Base-by-base conservation (phyloP, 1,284 basidiomycete species). In the Apiotrichum domesticum region DNA sequence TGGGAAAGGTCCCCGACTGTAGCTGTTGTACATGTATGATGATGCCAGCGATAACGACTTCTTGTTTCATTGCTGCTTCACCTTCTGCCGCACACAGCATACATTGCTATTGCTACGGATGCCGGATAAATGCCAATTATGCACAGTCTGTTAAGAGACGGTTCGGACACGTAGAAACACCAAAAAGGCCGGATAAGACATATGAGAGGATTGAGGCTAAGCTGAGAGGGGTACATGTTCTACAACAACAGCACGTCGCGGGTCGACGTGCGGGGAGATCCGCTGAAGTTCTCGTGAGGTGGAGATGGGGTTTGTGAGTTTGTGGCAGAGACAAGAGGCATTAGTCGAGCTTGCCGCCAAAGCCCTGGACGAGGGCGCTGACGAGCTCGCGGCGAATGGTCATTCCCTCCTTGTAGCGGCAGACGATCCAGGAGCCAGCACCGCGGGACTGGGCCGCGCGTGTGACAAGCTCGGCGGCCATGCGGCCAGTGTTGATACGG, bases 391-490 rank as follows among this genome's bases (percentile, higher is more conserved):
- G 63, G 56, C 67, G 73, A 53, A 76, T 66, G 43, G 65, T 70
- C 69, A 76, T 68, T 9, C 74, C 74, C 55, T 74, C 71, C 51
- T 69, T 68, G 47, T 66, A 74, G 44, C 73, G 63, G 55, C 74
- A 76, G 29, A 67, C 57, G 43, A 76, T 72, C 69, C 68, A 73
- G 29, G 55, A 44, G 33, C 66, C 67, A 13, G 60, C 58, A 14
- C 68, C 72, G 35, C 73, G 65, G 3, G 62, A 58, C 15, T 67
- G 62, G 4, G 70, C 72, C 3, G 74, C 74, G 13, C 73, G 59
- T 14, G 72, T 57, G 37, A 77, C 72, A 46, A 76, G 60, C 60
- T 77, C 75, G n/a, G 72, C 72, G 5, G 75, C 74, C 69, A 75
- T 73, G 52, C 73, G 66, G 15, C 74, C 75, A 7, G 74, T 76